Evolutionary conservation across 1,284 basidiomycete genomes (phyloP), one percentile per base, ranked within the genome.

Genomic region (Volvariella surrecta): DNA sequence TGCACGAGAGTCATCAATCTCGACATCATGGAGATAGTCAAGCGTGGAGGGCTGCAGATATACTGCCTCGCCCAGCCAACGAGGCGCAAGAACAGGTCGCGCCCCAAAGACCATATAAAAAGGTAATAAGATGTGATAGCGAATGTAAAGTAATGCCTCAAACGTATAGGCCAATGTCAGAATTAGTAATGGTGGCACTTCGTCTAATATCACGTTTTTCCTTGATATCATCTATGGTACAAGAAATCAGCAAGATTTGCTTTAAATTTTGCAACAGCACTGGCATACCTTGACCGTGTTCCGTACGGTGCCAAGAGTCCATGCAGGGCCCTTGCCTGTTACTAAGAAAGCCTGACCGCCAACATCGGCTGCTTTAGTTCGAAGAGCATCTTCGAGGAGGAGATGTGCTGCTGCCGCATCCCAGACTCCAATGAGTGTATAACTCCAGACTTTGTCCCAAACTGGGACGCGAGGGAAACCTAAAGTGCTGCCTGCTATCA

Each of bases 361-460:
- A 2, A 57, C 54, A 34, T 59, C 52, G 3, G 52, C 50, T 1
- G 53, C 52, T 16, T 53, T 51, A 18, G 48, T 43, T 2, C 42
- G 44, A 22, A 64, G 46, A 0, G 58, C 61, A 48, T 61, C 54
- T 45, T 62, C 61, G 28, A 56, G 50, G 1, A 54, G 32, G 10
- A 63, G 48, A 45, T 63, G 60, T 1, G 62, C 61, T 7, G 62
- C 57, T 3, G 58, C 63, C 20, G 52, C 58, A 48, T 63, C 63
- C 60, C 61, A 64, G 1, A 56, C 61, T 43, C 59, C 59, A n/a
- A 63, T 54, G 38, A 52, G 50, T 4, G 58, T 62, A 4, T 57
- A 51, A 16, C 50, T 52, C 56, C 58, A 63, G 7, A 41, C 41
- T 34, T 55, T 49, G 46, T 62, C 61, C 46, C 55, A 63, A 7